These are phyloP conservation scores for Amniculicola lignicola DNA, from an alignment of 495 filamentous ascomycete species.

Conservation along the genomic window DNA sequence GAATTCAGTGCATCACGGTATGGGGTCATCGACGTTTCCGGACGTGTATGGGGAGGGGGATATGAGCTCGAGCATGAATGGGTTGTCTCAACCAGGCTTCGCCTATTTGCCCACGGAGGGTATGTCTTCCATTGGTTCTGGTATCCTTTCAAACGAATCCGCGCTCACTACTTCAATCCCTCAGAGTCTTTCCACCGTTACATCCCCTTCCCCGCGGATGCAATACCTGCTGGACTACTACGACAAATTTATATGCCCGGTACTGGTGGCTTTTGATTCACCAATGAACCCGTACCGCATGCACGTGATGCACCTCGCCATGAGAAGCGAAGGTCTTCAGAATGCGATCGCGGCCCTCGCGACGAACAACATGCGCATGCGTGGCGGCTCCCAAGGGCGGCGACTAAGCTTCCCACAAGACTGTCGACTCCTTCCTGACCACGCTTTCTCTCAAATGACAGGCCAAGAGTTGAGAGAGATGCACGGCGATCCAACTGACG, in stretches of 20 bases:
- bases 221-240: conserved; percentile 70
- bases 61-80: conserved; percentile 25
- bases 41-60: conserved; percentile 32
- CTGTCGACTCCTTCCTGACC: conserved; percentile 20
- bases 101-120: conserved; percentile 31
- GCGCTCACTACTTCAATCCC: conserved; percentile 36
- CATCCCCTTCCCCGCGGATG: conserved; percentile 50
- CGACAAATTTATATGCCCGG: conserved; percentile 84
- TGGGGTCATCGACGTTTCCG: conserved; percentile 22
- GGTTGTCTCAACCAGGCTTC: conserved; percentile 31
- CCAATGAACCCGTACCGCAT: conserved; percentile 81
- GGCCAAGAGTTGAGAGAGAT: conserved; percentile 40
- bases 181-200: conserved; percentile 30
- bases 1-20: conserved; percentile 18
- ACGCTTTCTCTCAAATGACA: conserved; percentile 33
- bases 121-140: conserved; percentile 37
- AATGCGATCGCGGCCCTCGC: conserved; percentile 90
- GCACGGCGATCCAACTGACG: conserved; percentile 47
- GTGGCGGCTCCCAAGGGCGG: conserved; percentile 31
- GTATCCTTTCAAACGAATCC: conserved; percentile 25
- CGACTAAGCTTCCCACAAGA: conserved; percentile 34
- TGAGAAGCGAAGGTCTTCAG: conserved; percentile 75
- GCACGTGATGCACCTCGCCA: conserved; percentile 75
- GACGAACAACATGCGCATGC: conserved; percentile 69
- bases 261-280: conserved; percentile 86